Conservation (phyloP, 768 basidiomycete genomes). For the Psilocybe tampanensis region DNA sequence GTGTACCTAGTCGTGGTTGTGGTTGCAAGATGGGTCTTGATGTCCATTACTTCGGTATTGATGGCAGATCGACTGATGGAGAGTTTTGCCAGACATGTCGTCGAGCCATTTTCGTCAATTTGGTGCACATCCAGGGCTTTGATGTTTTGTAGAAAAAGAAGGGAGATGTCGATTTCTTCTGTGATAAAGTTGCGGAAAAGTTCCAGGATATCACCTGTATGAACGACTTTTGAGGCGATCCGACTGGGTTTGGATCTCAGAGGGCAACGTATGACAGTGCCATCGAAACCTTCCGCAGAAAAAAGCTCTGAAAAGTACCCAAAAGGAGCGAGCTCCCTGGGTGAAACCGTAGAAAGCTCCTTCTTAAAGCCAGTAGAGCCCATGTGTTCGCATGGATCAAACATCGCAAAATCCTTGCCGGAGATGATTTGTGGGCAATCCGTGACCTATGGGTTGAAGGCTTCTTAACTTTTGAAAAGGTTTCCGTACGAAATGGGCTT, state of each 20-base stretch:
- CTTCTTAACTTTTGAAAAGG: neutral
- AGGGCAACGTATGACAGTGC: constrained; percentile 50
- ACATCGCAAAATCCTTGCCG: constrained; percentile 36
- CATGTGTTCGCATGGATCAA: constrained; percentile 40
- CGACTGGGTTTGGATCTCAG: constrained; percentile 35
- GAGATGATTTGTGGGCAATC: constrained; percentile 54
- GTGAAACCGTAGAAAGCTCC: constrained; percentile 25
- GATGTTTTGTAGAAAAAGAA: constrained; percentile 46
- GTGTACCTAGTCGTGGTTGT: constrained; percentile 17
- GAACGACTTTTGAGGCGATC: constrained; percentile 36
- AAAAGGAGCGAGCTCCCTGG: constrained; percentile 37
- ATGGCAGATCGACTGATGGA: constrained; percentile 15
- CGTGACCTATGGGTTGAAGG: constrained; percentile 37
- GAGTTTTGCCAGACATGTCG: constrained; percentile 17
- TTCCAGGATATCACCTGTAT: constrained; percentile 31
- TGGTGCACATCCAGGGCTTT: constrained; percentile 41
- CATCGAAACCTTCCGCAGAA: constrained; percentile 28
- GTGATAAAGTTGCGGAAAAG: constrained; percentile 44
- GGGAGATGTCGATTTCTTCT: constrained; percentile 39
- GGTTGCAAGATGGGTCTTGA: constrained; percentile 11
- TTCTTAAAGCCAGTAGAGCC: constrained; percentile 32
- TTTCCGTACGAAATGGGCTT: constrained; percentile 5
- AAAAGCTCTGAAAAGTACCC: constrained; percentile 21
- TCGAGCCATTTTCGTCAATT: constrained; percentile 28
- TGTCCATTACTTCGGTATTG: neutral